Percentiles rank a stretch among this genome's conserved stretches.
These are phyloP conservation scores for Candida berthetii DNA, from an alignment of 805 yeast species.

Conservation along the genomic window DNA sequence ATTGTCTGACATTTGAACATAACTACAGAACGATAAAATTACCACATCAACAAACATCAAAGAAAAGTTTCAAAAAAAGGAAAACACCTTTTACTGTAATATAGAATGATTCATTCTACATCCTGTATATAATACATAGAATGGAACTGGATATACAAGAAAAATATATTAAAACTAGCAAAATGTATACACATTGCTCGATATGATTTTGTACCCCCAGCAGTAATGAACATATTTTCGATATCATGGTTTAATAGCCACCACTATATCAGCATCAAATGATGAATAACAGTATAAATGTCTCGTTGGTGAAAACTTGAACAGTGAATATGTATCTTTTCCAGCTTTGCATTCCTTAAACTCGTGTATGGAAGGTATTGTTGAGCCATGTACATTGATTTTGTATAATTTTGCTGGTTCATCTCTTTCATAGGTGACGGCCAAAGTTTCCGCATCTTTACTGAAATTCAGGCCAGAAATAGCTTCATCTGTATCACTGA, in stretches of 20 bases:
- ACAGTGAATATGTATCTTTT: slow-evolving; percentile 15
- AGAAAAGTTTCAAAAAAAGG: too few relatives aligned
- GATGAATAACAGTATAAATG: slow-evolving; percentile 21
- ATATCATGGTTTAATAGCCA: slow-evolving; percentile 1
- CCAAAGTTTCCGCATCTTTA: slow-evolving; percentile 40
- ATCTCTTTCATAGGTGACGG: slow-evolving; percentile 36
- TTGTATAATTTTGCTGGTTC: slow-evolving; percentile 35
- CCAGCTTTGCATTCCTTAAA: slow-evolving; percentile 14
- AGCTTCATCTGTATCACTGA: slow-evolving; percentile 37
- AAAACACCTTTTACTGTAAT: background rate
- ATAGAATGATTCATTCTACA: background rate
- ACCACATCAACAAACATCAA: too few relatives aligned
- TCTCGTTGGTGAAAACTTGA: slow-evolving; percentile 25
- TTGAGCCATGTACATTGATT: slow-evolving; percentile 18
- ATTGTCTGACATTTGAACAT: slow-evolving; percentile 13
- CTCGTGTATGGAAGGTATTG: slow-evolving; percentile 16
- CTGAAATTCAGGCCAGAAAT: slow-evolving; percentile 32
- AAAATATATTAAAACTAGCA: background rate
- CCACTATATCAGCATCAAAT: slow-evolving; percentile 12
- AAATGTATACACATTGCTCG: background rate
- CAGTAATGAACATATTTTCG: background rate
- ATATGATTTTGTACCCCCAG: too few relatives aligned
- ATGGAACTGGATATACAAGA: background rate
- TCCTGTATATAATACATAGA: background rate
- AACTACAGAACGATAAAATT: background rate